Percentiles rank a stretch among this genome's conserved stretches.
Evolutionary conservation across 257 asterid genomes (phyloP).

Genomic region (Fraxinus quadrangulata): DNA sequence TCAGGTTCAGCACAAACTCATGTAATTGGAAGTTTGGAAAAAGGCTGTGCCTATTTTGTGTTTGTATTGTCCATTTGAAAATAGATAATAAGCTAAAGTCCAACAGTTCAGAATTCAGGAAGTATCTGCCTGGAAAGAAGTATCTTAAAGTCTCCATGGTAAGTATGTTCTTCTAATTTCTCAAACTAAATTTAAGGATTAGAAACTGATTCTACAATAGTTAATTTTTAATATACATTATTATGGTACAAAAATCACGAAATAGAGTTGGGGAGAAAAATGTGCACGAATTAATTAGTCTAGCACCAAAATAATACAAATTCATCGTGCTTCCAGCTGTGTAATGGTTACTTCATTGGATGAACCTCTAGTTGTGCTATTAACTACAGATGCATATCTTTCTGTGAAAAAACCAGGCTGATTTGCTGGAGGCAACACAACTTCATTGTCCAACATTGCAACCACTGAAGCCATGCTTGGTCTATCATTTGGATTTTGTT

Average conservation of each 20-base stretch:
- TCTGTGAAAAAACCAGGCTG: constrained; percentile 33
- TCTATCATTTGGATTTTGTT: constrained; percentile 17
- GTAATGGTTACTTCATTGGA: constrained; percentile 20
- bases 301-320: not conserved
- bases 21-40: too few relatives aligned
- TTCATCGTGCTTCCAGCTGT: not conserved
- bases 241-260: not conserved
- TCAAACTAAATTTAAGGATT: not conserved
- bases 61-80: too few relatives aligned
- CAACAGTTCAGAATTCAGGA: too few relatives aligned
- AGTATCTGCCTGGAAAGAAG: not conserved
- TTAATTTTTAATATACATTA: too few relatives aligned
- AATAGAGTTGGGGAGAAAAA: not conserved
- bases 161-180: constrained; percentile 8
- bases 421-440: constrained; percentile 21
- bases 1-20: too few relatives aligned
- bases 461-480: constrained; percentile 26
- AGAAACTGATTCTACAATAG: too few relatives aligned
- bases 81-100: too few relatives aligned
- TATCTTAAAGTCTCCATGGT: not conserved
- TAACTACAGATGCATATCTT: not conserved
- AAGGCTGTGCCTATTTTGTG: too few relatives aligned
- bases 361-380: not conserved
- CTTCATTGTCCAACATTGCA: constrained; percentile 17
- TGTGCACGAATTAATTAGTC: not conserved